These are phyloP conservation scores for Zelopaecilomyces penicillatus DNA, from an alignment of 2,329 filamentous ascomycete genomes.

Conservation along the genomic window DNA sequence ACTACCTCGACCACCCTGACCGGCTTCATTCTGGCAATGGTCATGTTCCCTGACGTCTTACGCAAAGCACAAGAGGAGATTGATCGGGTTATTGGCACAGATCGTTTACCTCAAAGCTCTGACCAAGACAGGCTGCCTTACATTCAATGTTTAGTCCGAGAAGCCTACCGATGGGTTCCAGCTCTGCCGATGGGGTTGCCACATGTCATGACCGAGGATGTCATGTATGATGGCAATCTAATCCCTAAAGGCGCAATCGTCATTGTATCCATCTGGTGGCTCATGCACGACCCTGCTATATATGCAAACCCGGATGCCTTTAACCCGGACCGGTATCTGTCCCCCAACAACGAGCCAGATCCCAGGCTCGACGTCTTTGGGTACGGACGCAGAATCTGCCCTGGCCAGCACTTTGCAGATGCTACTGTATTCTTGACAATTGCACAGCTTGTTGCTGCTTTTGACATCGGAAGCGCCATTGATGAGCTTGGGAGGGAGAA, in stretches of 20 bases:
- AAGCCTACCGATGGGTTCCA: constrained; percentile 18
- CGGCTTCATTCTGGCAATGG: constrained; percentile 7
- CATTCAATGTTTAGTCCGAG: constrained; percentile 19
- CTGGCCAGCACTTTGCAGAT: constrained; percentile 19
- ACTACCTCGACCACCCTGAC: background rate
- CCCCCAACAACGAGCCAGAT: constrained; percentile 12
- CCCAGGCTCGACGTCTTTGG: constrained; percentile 15
- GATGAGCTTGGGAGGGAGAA: constrained; percentile 3
- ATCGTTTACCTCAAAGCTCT: constrained; percentile 16
- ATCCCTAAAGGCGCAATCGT: constrained; percentile 11
- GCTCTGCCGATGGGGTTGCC: constrained; percentile 23
- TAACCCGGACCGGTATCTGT: constrained; percentile 20
- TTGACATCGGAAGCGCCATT: constrained; percentile 26
- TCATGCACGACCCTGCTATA: constrained; percentile 10
- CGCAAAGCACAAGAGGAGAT: constrained; percentile 10
- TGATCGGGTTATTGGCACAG: constrained; percentile 13
- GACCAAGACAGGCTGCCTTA: constrained; percentile 21
- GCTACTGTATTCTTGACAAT: constrained; percentile 21
- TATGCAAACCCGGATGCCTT: constrained; percentile 9
- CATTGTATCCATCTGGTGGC: constrained; percentile 36
- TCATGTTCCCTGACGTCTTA: constrained; percentile 6
- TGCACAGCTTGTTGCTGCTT: constrained; percentile 35
- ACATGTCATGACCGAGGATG: constrained; percentile 22
- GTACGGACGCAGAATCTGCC: constrained; percentile 23
- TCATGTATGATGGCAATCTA: constrained; percentile 4